Base-by-base conservation (phyloP, 768 basidiomycete species). In the Punctularia strigosozonata region DNA sequence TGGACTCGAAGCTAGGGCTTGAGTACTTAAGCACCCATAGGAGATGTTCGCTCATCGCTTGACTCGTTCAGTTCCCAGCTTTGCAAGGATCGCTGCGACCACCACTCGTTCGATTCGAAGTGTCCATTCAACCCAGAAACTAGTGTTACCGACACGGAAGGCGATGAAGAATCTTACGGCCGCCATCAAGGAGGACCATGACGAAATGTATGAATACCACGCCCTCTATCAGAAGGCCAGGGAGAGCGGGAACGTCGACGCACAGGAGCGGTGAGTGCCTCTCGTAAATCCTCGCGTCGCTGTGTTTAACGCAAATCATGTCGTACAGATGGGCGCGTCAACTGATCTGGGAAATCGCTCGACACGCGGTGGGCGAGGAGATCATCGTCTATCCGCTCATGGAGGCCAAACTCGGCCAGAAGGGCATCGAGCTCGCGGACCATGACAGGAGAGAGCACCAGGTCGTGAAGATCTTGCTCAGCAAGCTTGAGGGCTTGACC, bases 381-480 rank as follows among this genome's bases (percentile, higher is more conserved):
- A 65, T 78, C 26, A 61, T 80, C 25, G 69, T 77, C 1, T 79
- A 79, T 46, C 77, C 76, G 12, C 61, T 76, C 33, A 68, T 77
- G 62, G 75, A 77, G 48, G 60, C 66, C 42, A 60, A 70, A 39
- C 65, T 78, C 40, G 76, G 76, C 4, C 55, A 56, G 2, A 50
- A 70, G 45, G 78, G 76, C 4, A 51, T 53, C 33, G 39, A 64
- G 31, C 63, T 78, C 14, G 68, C 76, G 0, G 65, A 75, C 43
- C 56, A 70, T 23, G 77, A 80, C 50, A 63, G 74, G 10, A 60
- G 49, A 14, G 74, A 78, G 25, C 78, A 80, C 46, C 64, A 68
- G 53, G 74, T 74, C 20, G 58, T 62, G 17, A 67, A 67, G 46
- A 49, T 62, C 42, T 50, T 59, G 19, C 57, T 76, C 1, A 65